phyloP scores from a whole-genome alignment of 129 eudicot genomes.

The Chrysanthemum seticuspe region DNA sequence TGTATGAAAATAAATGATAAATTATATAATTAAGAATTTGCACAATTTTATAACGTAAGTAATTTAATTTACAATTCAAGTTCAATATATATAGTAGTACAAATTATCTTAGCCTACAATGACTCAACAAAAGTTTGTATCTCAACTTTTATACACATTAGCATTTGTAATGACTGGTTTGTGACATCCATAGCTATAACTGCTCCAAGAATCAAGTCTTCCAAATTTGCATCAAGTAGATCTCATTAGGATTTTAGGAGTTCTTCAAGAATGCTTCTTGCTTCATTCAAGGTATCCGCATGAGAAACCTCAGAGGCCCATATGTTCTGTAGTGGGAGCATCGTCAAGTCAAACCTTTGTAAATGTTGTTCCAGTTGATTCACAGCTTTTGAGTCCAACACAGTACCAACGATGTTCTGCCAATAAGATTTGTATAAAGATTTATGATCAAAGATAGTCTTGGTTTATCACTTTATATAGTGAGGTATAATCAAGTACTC shows the following conservation, averaged over 20 bases:
- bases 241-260: conserved; percentile 22
- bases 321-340: conserved; percentile 53
- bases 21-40: too few species aligned
- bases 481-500: conserved; percentile 29
- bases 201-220: too few species aligned
- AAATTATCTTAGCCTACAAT: conserved; percentile 3
- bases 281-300: conserved; percentile 49
- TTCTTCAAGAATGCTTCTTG: conserved; percentile 52
- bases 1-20: too few species aligned
- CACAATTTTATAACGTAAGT: too few species aligned
- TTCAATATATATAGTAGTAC: neutral
- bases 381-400: conserved; percentile 42
- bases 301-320: conserved; percentile 65
- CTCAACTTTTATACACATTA: neutral
- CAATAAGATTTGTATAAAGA: neutral
- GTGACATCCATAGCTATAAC: too few species aligned
- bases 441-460: neutral
- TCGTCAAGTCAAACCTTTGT: conserved; percentile 41
- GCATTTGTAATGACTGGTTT: neutral
- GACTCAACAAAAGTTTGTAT: conserved; percentile 4
- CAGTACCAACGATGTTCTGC: conserved; percentile 54
- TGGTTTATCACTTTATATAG: neutral
- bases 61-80: neutral
- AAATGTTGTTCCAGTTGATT: conserved; percentile 42
- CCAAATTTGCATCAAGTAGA: neutral